Percentiles rank a stretch among this genome's conserved stretches.
phyloP scores from a whole-genome alignment of 2,329 filamentous ascomycete species.

The Lasiodiplodia theobromae region DNA sequence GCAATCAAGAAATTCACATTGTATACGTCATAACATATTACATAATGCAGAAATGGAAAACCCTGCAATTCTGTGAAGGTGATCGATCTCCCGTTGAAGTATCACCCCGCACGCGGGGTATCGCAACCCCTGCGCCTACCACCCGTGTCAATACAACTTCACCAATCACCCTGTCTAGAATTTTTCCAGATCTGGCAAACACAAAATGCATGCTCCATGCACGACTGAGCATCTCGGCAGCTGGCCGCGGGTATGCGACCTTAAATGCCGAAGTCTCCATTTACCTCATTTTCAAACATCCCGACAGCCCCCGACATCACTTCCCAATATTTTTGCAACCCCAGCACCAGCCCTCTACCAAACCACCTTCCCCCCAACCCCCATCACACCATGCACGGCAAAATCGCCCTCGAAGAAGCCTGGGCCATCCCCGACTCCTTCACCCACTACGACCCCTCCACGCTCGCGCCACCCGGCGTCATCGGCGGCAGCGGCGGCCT shows the following conservation, averaged over 20 bases:
- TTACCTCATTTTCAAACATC: not conserved
- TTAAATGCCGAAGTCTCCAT: not conserved
- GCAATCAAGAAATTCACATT: too few relatives aligned
- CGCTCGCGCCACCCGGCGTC: not conserved
- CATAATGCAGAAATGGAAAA: not conserved
- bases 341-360: not conserved
- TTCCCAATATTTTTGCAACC: not conserved
- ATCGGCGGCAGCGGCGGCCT: slow-evolving; percentile 12
- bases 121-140: not conserved
- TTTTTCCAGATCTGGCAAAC: not conserved
- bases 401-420: slow-evolving; percentile 26
- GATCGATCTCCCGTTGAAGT: not conserved
- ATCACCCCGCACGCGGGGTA: slow-evolving; percentile 1
- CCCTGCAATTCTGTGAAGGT: not conserved
- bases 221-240: too few relatives aligned
- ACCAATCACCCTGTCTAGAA: not conserved
- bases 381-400: not conserved
- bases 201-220: not conserved
- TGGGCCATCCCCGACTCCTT: not conserved
- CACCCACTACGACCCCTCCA: not conserved
- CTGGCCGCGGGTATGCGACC: not conserved
- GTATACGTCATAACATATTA: not conserved
- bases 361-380: not conserved
- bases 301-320: not conserved
- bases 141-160: not conserved